A percentile compares a stretch with the other conserved stretches of the same genome.
These are phyloP conservation scores for Cladophialophora chaetospira DNA, from an alignment of 2,329 filamentous ascomycete genomes.

Conservation along the genomic window DNA sequence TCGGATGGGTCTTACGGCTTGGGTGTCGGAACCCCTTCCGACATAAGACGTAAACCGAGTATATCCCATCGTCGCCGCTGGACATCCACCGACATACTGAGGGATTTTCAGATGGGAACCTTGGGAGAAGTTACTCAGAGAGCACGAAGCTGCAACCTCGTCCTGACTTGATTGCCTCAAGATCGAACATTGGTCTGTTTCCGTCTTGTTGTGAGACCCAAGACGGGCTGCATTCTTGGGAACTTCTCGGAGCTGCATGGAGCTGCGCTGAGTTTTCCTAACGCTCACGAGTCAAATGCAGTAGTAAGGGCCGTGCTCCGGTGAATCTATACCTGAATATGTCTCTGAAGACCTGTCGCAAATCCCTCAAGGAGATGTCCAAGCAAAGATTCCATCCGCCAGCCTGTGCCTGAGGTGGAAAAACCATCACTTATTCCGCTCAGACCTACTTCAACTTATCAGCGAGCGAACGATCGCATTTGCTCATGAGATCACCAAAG, in stretches of 20 bases:
- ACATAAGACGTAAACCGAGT: no score
- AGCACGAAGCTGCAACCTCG: neutral
- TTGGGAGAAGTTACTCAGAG: neutral
- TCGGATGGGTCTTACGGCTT: conserved; percentile 1
- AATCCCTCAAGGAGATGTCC: no score
- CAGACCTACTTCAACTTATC: no score
- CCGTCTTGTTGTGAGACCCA: conserved; percentile 7
- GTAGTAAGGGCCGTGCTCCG: no score
- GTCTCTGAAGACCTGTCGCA: no score
- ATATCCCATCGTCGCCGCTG: neutral
- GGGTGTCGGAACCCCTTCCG: conserved; percentile 1
- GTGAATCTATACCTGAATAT: no score
- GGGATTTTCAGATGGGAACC: conserved; percentile 10
- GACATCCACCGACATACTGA: neutral
- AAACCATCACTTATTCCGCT: no score
- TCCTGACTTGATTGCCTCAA: conserved; percentile 4
- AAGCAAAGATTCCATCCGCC: no score
- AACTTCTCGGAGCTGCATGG: neutral
- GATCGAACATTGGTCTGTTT: neutral
- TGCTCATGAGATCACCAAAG: no score
- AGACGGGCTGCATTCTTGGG: neutral
- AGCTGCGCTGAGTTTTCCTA: neutral
- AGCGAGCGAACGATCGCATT: no score
- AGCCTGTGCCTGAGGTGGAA: no score
- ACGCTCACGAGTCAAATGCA: no score